These are phyloP conservation scores for Apiospora sp. DNA, from an alignment of 2,329 filamentous ascomycete species.

Conservation along the genomic window DNA sequence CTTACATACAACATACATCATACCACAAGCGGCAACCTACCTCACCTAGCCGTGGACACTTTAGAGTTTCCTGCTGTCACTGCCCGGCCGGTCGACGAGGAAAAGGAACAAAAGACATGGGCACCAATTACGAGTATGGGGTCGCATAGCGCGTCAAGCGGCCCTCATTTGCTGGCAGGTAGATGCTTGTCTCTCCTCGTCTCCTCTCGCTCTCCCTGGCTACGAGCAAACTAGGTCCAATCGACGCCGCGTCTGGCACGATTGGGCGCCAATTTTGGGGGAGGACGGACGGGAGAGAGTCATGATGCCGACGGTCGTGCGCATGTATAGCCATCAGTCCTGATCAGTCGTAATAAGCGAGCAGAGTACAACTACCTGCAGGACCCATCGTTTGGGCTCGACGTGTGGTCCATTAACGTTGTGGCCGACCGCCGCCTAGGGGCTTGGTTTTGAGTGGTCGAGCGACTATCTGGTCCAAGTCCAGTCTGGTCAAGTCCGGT, in stretches of 20 bases:
- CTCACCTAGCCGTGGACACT: conserved; percentile 3
- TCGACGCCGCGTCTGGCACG: conserved; percentile 15
- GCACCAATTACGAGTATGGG: conserved; percentile 17
- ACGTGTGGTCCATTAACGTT: conserved; percentile 12
- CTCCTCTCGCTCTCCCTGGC: conserved; percentile 2
- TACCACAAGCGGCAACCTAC: conserved; percentile 5
- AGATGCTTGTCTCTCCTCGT: conserved; percentile 9
- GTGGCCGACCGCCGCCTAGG: conserved; percentile 6
- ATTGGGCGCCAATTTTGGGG: conserved; percentile 10
- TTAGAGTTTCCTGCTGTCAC: conserved; percentile 15
- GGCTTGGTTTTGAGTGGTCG: neutral
- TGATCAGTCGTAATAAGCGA: conserved; percentile 10
- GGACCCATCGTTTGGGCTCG: conserved; percentile 16
- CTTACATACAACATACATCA: conserved; percentile 18
- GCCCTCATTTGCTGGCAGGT: conserved; percentile 6
- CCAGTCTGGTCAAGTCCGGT: neutral
- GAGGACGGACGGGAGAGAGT: conserved; percentile 17
- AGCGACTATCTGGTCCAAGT: conserved; percentile 15
- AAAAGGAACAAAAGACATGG: conserved; percentile 4
- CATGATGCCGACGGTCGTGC: conserved; percentile 16
- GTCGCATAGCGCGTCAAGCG: conserved; percentile 22
- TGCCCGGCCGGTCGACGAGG: neutral
- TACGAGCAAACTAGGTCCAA: conserved; percentile 16
- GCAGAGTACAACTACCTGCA: neutral
- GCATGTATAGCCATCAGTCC: neutral